Conservation (phyloP, 169 alveolate species). For the Plasmodium berghei region DNA sequence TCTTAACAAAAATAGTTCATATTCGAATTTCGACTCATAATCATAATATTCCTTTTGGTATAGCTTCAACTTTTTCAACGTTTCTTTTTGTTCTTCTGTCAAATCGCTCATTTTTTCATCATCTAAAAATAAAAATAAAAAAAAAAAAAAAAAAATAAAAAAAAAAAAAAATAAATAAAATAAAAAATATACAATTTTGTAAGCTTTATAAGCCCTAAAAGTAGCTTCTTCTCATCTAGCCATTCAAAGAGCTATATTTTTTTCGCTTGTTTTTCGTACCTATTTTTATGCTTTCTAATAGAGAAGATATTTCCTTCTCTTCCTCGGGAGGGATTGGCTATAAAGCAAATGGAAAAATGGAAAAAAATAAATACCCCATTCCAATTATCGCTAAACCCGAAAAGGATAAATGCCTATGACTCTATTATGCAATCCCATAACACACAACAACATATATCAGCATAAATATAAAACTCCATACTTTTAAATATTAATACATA, state of each 20-base stretch:
- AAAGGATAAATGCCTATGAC: too few species aligned
- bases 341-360: slow-evolving; percentile 10
- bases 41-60: slow-evolving; percentile 84
- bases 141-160: not conserved
- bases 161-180: slow-evolving; percentile 13
- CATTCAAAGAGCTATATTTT: not conserved
- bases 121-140: slow-evolving; percentile 12
- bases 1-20: slow-evolving; percentile 83
- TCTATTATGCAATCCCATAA: too few species aligned
- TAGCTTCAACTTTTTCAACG: slow-evolving; percentile 80
- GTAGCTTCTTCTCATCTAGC: not conserved
- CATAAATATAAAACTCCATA: not conserved
- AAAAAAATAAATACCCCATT: not conserved
- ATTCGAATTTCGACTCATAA: slow-evolving; percentile 81
- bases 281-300: slow-evolving; percentile 72
- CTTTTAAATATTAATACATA: not conserved
- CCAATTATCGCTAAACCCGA: too few species aligned
- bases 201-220: not conserved
- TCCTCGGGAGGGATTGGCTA: slow-evolving; percentile 75
- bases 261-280: slow-evolving; percentile 16
- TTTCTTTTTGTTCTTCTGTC: slow-evolving; percentile 83
- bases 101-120: slow-evolving; percentile 78
- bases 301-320: slow-evolving; percentile 73
- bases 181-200: not conserved
- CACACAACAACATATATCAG: not conserved